Conservation (phyloP, 139 green algal species). For the Coelastrella sp. region DNA sequence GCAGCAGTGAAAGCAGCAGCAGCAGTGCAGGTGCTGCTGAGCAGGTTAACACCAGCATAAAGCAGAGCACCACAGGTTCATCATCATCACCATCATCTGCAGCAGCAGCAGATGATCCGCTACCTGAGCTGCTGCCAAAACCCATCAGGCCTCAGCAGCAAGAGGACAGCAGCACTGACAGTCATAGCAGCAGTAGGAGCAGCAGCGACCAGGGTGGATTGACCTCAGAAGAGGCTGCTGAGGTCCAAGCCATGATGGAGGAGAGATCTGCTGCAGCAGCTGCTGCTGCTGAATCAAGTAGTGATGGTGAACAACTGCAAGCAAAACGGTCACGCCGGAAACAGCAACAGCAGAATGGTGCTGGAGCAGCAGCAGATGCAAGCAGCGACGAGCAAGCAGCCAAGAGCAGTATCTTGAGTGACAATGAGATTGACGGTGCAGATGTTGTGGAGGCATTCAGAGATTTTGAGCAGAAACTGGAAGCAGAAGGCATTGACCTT, state of each 20-base stretch:
- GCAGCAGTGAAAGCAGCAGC: background rate
- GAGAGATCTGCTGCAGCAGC: background rate
- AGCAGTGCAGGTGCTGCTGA: background rate
- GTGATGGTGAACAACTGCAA: no score
- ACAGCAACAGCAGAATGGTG: background rate
- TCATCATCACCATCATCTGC: slow-evolving; percentile 3
- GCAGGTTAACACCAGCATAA: background rate
- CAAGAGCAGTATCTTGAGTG: background rate
- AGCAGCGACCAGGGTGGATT: background rate
- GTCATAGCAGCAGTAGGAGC: slow-evolving; percentile 16
- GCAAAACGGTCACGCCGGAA: background rate
- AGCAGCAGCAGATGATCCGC: background rate
- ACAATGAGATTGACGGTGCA: background rate
- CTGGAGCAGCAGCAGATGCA: slow-evolving; percentile 7
- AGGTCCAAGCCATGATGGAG: background rate
- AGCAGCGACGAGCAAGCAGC: background rate
- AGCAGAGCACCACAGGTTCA: background rate
- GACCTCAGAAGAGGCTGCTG: background rate
- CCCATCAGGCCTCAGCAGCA: slow-evolving; percentile 11
- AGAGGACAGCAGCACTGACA: background rate
- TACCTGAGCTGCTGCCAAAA: slow-evolving; percentile 24
- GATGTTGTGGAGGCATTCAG: background rate
- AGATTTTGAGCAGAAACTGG: slow-evolving; percentile 6
- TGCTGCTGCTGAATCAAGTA: background rate
- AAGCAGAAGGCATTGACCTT: background rate